Percentiles rank a stretch among this genome's conserved stretches.
Conservation (phyloP, 2,329 filamentous ascomycete species). For the Fusarium sp. region DNA sequence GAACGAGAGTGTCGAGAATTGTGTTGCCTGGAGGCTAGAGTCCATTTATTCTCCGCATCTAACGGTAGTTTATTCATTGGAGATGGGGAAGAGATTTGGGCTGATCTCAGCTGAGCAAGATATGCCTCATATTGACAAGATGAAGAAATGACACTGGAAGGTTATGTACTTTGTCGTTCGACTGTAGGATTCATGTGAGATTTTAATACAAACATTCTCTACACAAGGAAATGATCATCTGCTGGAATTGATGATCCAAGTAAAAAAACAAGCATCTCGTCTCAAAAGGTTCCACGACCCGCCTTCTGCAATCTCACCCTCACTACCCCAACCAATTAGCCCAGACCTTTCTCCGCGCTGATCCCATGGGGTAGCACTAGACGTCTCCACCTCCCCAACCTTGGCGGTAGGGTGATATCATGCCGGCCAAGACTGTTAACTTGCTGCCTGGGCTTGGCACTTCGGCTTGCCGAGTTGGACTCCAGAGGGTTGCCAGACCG, state of each 20-base stretch:
- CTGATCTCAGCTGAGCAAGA: background rate
- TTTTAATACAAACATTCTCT: background rate
- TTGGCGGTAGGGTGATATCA: conserved; percentile 19
- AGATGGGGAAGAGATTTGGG: background rate
- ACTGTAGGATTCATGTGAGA: background rate
- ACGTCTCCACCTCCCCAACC: background rate
- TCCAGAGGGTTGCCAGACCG: conserved; percentile 12
- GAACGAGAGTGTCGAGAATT: conserved; percentile 2
- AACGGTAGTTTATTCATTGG: background rate
- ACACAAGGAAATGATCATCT: background rate
- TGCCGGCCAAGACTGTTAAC: conserved; percentile 30
- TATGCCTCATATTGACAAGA: background rate
- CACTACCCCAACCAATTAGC: conserved; percentile 1
- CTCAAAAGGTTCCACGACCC: background rate
- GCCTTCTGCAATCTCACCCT: conserved; percentile 10
- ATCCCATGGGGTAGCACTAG: conserved; percentile 25
- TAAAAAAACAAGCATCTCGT: background rate
- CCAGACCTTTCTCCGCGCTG: conserved; percentile 7
- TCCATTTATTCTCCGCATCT: conserved; percentile 4
- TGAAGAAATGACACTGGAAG: too few species aligned
- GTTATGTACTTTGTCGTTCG: too few species aligned
- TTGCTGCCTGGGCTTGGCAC: conserved; percentile 34
- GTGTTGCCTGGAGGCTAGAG: conserved; percentile 21
- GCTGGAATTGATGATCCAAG: background rate
- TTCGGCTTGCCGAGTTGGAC: conserved; percentile 26